Base-by-base conservation (phyloP, 129 eudicot species). In the Gnaphalium uliginosum region DNA sequence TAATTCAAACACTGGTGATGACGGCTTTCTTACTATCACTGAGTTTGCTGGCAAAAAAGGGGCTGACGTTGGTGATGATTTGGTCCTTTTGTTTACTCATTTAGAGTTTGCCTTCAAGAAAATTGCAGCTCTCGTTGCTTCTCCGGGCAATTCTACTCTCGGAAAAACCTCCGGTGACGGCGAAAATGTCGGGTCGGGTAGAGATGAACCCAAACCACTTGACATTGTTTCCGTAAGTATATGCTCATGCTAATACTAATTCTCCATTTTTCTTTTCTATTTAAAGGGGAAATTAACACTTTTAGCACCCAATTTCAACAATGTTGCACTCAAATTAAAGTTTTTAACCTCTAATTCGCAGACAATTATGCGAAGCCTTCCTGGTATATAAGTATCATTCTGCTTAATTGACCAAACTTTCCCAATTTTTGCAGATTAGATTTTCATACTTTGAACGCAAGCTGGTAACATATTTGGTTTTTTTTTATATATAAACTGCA, bases 151-250 rank as follows among this genome's bases (percentile, higher is more conserved):
- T 85, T 87, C 90, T 25, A 86, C 78, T 48, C 89, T 90, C 17
- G 89, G 78, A 11, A 87, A 72, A 62, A 67, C 53, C 69, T 72
- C 78, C 46, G 83, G 56, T 1, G 85, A 54, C 65, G 86, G 70
- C 32, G 48, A 41, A 25, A 82, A 51, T 62, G 78, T 33, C 11
- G 80, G 72, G 10, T 46, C 88, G 35, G 95, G 78, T 41, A 83
- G 98, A 80, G 98, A 94, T 90, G 89, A 89, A 74, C 97, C 98
- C 14, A 94, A 94, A 83, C 96, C 98, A 10, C 98, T 94, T 56
- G 98, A 94, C 72, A 82, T 90, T 35, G 93, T 94, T 15, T 87
- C 97, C 46, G 98, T 94, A 69, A 1, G 94, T 86, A 41, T 43
- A 26, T 43, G 0, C 18, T 43, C 17, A 26, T 57, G 0, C 23